Evolutionary conservation across 805 yeast genomes (phyloP).

Genomic region (Starmerella kuoi): DNA sequence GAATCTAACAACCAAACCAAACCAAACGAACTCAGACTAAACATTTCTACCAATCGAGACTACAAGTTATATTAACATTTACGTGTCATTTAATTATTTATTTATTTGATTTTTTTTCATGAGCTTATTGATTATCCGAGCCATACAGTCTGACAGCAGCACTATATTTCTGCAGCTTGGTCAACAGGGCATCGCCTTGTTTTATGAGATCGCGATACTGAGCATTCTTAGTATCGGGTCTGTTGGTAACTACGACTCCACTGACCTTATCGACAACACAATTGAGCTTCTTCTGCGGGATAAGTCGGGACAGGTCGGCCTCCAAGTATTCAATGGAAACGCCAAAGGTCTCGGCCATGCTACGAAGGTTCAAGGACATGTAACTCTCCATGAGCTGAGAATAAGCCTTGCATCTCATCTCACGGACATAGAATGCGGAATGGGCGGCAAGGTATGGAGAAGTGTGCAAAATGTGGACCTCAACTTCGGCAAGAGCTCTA

Average conservation of each 20-base stretch:
- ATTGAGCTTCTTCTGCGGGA: conserved; percentile 85
- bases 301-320: conserved; percentile 70
- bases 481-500: conserved; percentile 61
- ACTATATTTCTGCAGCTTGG: conserved; percentile 91
- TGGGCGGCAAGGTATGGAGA: conserved; percentile 63
- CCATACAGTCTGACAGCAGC: conserved; percentile 95
- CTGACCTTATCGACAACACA: conserved; percentile 93
- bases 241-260: conserved; percentile 83
- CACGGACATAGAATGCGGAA: conserved; percentile 74
- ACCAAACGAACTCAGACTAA: too few species aligned
- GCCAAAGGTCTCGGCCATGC: conserved; percentile 91
- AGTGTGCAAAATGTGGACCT: conserved; percentile 55
- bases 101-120: not conserved
- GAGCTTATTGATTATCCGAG: conserved; percentile 39
- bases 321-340: conserved; percentile 82
- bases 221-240: conserved; percentile 91
- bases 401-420: conserved; percentile 89
- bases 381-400: conserved; percentile 89
- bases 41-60: too few species aligned
- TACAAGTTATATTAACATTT: too few species aligned
- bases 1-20: too few species aligned
- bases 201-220: conserved; percentile 81
- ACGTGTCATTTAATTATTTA: not conserved
- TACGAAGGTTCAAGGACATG: conserved; percentile 73
- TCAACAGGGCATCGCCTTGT: conserved; percentile 83